phyloP scores from a whole-genome alignment of 2,329 filamentous ascomycete genomes.

The Bipolaris cookei region DNA sequence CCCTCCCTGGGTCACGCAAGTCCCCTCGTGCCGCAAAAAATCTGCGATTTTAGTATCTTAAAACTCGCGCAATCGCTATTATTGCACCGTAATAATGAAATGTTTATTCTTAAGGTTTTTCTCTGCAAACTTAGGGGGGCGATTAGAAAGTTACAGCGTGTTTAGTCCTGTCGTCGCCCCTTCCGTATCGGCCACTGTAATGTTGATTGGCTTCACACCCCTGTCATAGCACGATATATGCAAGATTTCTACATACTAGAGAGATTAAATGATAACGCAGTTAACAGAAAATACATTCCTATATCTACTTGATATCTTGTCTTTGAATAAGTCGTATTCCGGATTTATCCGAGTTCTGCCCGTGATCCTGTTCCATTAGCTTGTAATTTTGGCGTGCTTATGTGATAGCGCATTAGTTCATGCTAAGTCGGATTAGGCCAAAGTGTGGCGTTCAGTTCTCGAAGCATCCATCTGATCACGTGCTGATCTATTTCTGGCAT shows the following conservation, averaged over 20 bases:
- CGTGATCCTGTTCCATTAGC: no score
- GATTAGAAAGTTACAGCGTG: not conserved
- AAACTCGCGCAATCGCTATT: not conserved
- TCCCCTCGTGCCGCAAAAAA: not conserved
- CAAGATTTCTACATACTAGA: no score
- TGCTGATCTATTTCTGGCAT: not conserved
- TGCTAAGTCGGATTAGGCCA: not conserved
- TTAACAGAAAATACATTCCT: no score
- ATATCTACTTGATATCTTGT: not conserved
- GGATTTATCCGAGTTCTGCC: no score
- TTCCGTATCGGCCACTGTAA: not conserved
- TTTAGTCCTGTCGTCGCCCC: not conserved
- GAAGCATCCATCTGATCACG: not conserved
- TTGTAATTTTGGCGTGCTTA: no score
- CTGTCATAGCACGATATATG: no score
- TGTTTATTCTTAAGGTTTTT: not conserved
- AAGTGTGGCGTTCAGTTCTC: not conserved
- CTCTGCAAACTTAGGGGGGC: not conserved
- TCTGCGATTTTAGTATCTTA: not conserved
- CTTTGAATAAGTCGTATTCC: no score
- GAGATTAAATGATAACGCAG: no score
- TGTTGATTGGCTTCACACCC: no score
- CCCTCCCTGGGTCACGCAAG: not conserved
- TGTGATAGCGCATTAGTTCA: not conserved
- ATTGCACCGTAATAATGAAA: not conserved